phyloP scores from a whole-genome alignment of 2,329 filamentous ascomycete genomes.

The Paraphaeosphaeria sporulosa region DNA sequence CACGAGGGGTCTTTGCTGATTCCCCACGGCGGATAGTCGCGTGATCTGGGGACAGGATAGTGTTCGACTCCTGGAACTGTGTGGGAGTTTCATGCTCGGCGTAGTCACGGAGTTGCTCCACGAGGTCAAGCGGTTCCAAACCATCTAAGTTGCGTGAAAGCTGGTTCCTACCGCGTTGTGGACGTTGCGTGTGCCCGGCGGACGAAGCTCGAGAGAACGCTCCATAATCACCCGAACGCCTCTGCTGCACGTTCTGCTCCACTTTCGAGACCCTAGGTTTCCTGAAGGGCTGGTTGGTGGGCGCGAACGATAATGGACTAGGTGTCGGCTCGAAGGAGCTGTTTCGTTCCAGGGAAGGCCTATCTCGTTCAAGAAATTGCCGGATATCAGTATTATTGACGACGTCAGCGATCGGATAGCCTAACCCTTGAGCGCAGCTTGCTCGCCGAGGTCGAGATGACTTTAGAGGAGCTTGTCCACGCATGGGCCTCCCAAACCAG shows the following conservation, averaged over 20 bases:
- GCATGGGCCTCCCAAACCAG: constrained; percentile 33
- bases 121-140: constrained; percentile 5
- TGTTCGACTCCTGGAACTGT: not conserved
- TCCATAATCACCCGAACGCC: not conserved
- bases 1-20: not conserved
- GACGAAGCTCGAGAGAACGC: constrained; percentile 9
- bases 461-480: constrained; percentile 5
- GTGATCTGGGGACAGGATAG: not conserved
- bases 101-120: constrained; percentile 17
- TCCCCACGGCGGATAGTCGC: not conserved
- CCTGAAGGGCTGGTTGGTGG: constrained; percentile 17
- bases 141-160: not conserved
- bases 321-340: not conserved
- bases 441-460: constrained; percentile 14
- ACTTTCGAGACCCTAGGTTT: not conserved
- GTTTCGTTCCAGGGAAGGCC: constrained; percentile 2
- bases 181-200: constrained; percentile 2
- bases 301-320: constrained; percentile 16
- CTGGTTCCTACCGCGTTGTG: not conserved
- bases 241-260: not conserved
- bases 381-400: constrained; percentile 34
- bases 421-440: constrained; percentile 8
- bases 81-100: constrained; percentile 9
- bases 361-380: constrained; percentile 26
- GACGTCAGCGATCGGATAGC: not conserved